Conservation (phyloP, 2,329 filamentous ascomycete species). For the Clonostachys chloroleuca region DNA sequence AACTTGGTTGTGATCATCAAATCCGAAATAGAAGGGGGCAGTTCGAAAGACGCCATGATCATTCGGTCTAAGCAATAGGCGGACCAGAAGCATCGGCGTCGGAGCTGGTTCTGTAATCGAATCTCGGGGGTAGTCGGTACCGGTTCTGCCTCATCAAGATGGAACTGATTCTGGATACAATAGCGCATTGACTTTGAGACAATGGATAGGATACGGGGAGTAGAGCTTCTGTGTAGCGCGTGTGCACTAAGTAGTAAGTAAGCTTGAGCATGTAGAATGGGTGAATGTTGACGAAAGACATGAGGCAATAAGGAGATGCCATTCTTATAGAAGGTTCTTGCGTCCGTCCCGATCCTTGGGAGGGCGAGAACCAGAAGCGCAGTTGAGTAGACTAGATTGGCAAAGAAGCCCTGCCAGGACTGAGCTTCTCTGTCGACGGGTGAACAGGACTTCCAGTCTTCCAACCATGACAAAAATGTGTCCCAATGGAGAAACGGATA, state of each 20-base stretch:
- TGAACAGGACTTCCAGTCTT: conserved; percentile 8
- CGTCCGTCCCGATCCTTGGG: conserved; percentile 8
- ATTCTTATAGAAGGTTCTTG: conserved; percentile 10
- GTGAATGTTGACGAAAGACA: conserved; percentile 11
- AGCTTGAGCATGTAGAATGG: conserved; percentile 8
- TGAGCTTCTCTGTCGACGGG: background rate
- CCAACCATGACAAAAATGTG: conserved; percentile 8
- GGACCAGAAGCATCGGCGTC: conserved; percentile 21
- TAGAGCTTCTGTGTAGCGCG: conserved; percentile 16
- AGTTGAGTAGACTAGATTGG: conserved; percentile 15
- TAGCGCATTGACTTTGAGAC: conserved; percentile 15
- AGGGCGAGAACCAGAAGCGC: conserved; percentile 9
- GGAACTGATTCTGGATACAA: conserved; percentile 17
- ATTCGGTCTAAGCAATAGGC: conserved; percentile 19
- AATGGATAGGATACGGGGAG: conserved; percentile 16
- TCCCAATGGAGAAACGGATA: conserved; percentile 16
- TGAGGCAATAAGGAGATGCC: conserved; percentile 9
- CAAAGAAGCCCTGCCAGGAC: conserved; percentile 17
- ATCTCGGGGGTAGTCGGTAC: background rate
- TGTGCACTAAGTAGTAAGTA: conserved; percentile 15
- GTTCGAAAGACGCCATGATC: conserved; percentile 15
- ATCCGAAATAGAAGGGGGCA: conserved; percentile 16
- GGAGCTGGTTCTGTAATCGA: conserved; percentile 10
- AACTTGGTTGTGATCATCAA: conserved; percentile 16
- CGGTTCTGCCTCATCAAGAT: conserved; percentile 13